Evolutionary conservation across 2,329 filamentous ascomycete species (phyloP).

Genomic region (Immersiporthe knoxdaviesiana): DNA sequence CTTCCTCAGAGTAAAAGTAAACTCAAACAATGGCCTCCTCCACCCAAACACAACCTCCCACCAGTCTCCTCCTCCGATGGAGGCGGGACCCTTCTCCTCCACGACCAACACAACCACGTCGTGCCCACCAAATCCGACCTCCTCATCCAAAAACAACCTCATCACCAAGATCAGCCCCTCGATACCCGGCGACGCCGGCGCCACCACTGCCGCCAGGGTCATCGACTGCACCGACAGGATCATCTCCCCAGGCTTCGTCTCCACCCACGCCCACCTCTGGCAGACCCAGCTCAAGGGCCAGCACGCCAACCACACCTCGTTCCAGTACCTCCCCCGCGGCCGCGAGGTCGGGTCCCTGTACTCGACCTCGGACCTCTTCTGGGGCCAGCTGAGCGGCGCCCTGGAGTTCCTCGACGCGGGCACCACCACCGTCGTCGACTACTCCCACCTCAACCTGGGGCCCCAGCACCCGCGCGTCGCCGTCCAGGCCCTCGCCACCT

Average conservation of each 20-base stretch:
- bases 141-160: slow-evolving; percentile 21
- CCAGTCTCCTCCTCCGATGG: slow-evolving; percentile 18
- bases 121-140: slow-evolving; percentile 21
- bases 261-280: slow-evolving; percentile 51
- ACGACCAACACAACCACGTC: slow-evolving; percentile 21
- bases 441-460: slow-evolving; percentile 41
- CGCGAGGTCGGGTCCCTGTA: slow-evolving; percentile 43
- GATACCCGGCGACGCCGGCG: not conserved
- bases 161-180: slow-evolving; percentile 17
- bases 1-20: no score
- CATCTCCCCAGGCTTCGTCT: slow-evolving; percentile 47
- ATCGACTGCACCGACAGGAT: slow-evolving; percentile 47
- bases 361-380: slow-evolving; percentile 48
- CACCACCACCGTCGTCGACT: slow-evolving; percentile 47
- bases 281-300: slow-evolving; percentile 41
- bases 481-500: slow-evolving; percentile 45
- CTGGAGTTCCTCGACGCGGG: slow-evolving; percentile 47
- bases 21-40: slow-evolving; percentile 13
- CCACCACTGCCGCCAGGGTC: slow-evolving; percentile 32
- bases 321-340: slow-evolving; percentile 38
- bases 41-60: not conserved
- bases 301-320: slow-evolving; percentile 33
- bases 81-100: slow-evolving; percentile 25
- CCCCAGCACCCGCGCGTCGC: slow-evolving; percentile 40
- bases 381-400: slow-evolving; percentile 46